Base-by-base conservation (phyloP, 2,329 filamentous ascomycete genomes). In the Colletotrichum tamarilloi region DNA sequence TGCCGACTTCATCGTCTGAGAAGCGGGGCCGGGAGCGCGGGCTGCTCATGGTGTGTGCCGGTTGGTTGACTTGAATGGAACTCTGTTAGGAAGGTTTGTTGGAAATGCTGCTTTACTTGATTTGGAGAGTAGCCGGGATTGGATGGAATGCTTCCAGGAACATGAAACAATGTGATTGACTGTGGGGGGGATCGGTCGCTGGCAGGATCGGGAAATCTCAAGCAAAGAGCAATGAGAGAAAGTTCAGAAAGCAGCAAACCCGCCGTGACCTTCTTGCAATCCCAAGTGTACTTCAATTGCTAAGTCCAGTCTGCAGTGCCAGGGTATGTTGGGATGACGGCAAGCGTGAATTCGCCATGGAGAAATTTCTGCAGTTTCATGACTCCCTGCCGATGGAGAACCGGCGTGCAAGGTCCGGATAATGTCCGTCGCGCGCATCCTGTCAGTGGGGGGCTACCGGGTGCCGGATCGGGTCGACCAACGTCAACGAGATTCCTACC, bases 301-400 rank as follows among this genome's bases (percentile, higher is more conserved):
- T 22, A 26, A 26, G 63, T 24, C 30, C 12, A 59, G 65, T 8
- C 24, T 14, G 24, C 30, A 22, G 14, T 32, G 60, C 70, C 26
- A 32, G 70, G 70, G 46, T 70, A 19, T 65, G 14, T 32, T 28
- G 59, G 60, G 35, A 65, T 62, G 66, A 60, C 66, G 66, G 59
- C 58, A 58, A 46, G 60, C 60, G 55, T 46, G 32, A 65, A 14
- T 63, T 59, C 22, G 30, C 24, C 24, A 24, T 24, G 46, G 28
- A 19, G 30, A 52, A 24, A 19, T 55, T 62, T 35, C n/a, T 53
- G n/a, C 55, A 26, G 26, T 65, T 65, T 69, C 59, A 65, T 59
- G n/a, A 19, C 24, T 26, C 22, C 42, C 42, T 24, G 60, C 19
- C 66, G 53, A 60, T 56, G 70, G 60, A 35, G 12, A 73, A 65